Evolutionary conservation across 2,329 filamentous ascomycete species (phyloP), one percentile per base, ranked within the genome.

Genomic region (Neopestalotiopsis clavispora): DNA sequence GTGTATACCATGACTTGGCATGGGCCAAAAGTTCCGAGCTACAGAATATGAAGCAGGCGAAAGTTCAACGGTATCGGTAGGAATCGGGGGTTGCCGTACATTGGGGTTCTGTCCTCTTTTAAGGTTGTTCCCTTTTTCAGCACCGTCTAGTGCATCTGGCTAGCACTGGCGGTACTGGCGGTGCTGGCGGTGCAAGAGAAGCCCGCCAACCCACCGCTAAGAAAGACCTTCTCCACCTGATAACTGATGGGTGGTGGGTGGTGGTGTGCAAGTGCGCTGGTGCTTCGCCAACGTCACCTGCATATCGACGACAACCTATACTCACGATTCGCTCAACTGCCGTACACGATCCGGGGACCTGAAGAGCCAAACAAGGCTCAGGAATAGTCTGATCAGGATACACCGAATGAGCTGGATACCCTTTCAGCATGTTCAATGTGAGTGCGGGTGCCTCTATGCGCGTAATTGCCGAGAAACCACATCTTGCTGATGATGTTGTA

Each of bases 401-500:
- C n/a, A 49, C 42, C 10, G 14, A n/a, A 13, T 49, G 13, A 49
- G n/a, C 6, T 49, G 13, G 4, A 49, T 52, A 52, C n/a, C n/a
- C 45, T 52, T 20, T 52, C 45, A 52, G n/a, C 45, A 52, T 52
- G 45, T 52, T 52, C 45, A 14, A 52, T 17, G 45, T 52, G 5
- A n/a, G 45, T 52, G 17, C 17, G 12, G 13, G 7, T 17, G 42
- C 13, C 6, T 2, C 45, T 9, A 9, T 52, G n/a, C 9, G 17
- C 45, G 34, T 38, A 10, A 6, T 38, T 38, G 34, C 34, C 10
- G 34, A 10, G 6, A 10, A 38, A 38, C 34, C 10, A 3, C 34
- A 30, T 23, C 23, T 58, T 49, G 52, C 40, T 52, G 40, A 60
- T 57, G n/a, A n/a, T 49, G 5, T 52, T 20, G 57, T 71, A 79